Percentiles rank a stretch among this genome's conserved stretches.
These are phyloP conservation scores for Hevea brasiliensis DNA, from an alignment of 345 rosid species.

Conservation along the genomic window DNA sequence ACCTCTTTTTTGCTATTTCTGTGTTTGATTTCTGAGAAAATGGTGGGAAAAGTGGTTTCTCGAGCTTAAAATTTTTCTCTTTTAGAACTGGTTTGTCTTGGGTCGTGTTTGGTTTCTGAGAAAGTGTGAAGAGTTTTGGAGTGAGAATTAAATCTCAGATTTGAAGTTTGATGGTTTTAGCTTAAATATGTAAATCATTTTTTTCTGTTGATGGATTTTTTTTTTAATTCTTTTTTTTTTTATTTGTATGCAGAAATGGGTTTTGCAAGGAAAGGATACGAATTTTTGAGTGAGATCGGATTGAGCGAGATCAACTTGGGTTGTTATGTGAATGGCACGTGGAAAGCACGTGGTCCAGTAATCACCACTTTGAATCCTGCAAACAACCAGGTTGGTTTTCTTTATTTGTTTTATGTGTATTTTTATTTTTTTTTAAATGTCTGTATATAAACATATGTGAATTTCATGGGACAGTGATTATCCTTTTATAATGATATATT, in stretches of 20 bases:
- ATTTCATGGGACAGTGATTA: no score
- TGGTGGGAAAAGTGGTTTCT: background rate
- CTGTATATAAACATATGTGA: no score
- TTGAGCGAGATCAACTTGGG: slow-evolving; percentile 63
- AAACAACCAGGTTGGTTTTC: slow-evolving; percentile 64
- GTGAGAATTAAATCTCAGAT: background rate
- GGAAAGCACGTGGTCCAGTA: slow-evolving; percentile 76
- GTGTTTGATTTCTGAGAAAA: background rate
- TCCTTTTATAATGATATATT: no score
- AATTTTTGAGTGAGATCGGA: slow-evolving; percentile 81
- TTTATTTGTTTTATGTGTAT: background rate
- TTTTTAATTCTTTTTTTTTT: background rate
- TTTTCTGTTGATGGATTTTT: no score
- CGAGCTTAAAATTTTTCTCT: background rate
- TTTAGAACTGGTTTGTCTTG: background rate
- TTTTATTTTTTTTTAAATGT: no score
- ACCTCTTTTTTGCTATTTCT: background rate
- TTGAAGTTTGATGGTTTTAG: background rate
- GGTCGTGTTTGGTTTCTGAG: background rate
- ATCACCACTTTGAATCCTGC: slow-evolving; percentile 72
- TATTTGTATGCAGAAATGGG: slow-evolving; percentile 53
- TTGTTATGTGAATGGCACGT: slow-evolving; percentile 63
- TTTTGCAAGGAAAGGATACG: slow-evolving; percentile 56
- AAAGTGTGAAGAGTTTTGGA: background rate
- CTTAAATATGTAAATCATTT: background rate